Evolutionary conservation across 495 filamentous ascomycete species (phyloP), one percentile per base, ranked within the genome.

Genomic region (Aspergillus asperescens): DNA sequence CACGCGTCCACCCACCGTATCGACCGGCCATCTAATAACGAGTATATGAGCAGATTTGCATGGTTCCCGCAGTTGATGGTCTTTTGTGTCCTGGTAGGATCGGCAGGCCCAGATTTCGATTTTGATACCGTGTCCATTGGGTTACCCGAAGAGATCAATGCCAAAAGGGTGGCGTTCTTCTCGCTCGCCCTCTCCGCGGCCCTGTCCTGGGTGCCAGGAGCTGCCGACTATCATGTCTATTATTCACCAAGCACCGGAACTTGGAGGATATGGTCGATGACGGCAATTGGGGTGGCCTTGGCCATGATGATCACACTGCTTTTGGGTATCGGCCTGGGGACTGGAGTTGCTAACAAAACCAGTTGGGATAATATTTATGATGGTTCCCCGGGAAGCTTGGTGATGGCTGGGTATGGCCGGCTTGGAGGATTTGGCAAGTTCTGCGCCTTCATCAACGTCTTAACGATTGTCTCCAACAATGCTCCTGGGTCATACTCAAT

Each of bases 401-500:
- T 90, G 34, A 80, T 88, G 34, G 80, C 80, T 28, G 84, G 77
- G 2, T 89, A 78, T 58, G 69, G 66, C 37, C 70, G 76, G 1
- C 72, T 91, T 2, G 83, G 81, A 5, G 70, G 67, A 0, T 88
- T 90, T 52, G 86, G 86, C 13, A 83, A 80, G 57, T 82, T 89
- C 67, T 86, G 83, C 58, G 77, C 79, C 4, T 80, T 87, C 12
- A 63, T 90, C 24, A 77, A 87, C 25, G 82, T 85, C 0, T 61
- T 90, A 8, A 84, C 86, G 0, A 67, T 88, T 23, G 80, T 89
- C 16, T 77, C 83, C 2, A 89, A 88, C 63, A 82, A 83, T 45
- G 77, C 89, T 8, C 78, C 85, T 0, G 81, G 84, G 0, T 79
- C 80, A 0, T 90, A 89, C 63, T 82, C 83, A 22, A 82, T 91